Evolutionary conservation across 2,329 filamentous ascomycete genomes (phyloP).

Genomic region (Claviceps pusilla): DNA sequence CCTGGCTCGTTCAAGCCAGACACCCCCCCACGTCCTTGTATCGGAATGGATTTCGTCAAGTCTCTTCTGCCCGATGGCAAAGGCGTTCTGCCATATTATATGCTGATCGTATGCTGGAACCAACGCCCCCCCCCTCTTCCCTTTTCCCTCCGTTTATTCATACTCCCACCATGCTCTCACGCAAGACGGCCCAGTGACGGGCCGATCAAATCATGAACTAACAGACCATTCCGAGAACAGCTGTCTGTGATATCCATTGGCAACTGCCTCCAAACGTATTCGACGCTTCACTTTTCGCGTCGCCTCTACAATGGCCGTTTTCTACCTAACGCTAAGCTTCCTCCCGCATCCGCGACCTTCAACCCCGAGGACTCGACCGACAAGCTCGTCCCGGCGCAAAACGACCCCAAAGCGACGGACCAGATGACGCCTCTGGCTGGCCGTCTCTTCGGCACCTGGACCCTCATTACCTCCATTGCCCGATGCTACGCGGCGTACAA

Average conservation of each 20-base stretch:
- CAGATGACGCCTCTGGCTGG: conserved; percentile 61
- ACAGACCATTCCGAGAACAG: conserved; percentile 27
- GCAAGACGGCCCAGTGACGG: too few species aligned
- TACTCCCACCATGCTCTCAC: too few species aligned
- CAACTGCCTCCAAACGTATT: conserved; percentile 75
- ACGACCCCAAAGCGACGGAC: conserved; percentile 33
- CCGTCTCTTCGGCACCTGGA: conserved; percentile 79
- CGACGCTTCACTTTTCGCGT: conserved; percentile 66
- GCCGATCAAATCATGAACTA: neutral
- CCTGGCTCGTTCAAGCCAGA: neutral
- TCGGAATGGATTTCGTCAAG: conserved; percentile 29
- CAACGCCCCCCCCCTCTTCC: neutral
- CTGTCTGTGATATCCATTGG: conserved; percentile 67
- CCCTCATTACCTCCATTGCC: conserved; percentile 60
- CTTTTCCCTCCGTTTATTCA: neutral
- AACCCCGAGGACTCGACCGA: conserved; percentile 38
- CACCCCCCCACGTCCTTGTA: neutral
- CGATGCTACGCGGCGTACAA: conserved; percentile 76
- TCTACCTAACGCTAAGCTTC: conserved; percentile 33
- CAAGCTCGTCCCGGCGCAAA: conserved; percentile 33
- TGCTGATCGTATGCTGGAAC: conserved; percentile 33
- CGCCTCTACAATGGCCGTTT: conserved; percentile 66
- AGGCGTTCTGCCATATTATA: conserved; percentile 44
- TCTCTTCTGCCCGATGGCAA: conserved; percentile 32
- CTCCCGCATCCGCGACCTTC: conserved; percentile 24